Evolutionary conservation across 192 early-diverging fungal species (phyloP), one percentile per base, ranked within the genome.

Genomic region (Backusella mclennaniae): DNA sequence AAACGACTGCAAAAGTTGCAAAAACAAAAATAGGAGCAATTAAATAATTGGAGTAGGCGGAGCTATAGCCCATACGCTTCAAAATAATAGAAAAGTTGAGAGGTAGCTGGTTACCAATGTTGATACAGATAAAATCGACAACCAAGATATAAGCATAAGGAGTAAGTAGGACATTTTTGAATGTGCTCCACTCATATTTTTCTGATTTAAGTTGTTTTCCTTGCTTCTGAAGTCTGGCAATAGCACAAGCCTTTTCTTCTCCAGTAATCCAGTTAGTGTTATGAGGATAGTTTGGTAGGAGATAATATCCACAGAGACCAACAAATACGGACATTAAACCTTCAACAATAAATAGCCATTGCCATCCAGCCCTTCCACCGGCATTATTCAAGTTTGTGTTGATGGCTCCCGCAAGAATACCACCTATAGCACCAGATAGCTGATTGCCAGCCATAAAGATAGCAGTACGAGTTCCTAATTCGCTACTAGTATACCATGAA

Each of bases 271-370:
- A 87, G 2, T 17, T 72, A 15, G 82, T 79, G n/a, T 77, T 85
- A 12, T 71, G 66, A 14, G 87, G 83, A 44, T 80, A 85, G 69
- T 84, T 84, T 49, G 82, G 76, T 68, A 86, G 31, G 79, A 73
- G 83, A 69, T 83, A 86, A 66, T 66, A 88, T 35, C 82, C 81
- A 26, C 78, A 46, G 23, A 81, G 26, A 21, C 81, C 84, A 69
- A 85, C 72, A 0, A 85, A 67, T 14, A 86, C 68, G 0, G 85
- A 80, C 19, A 84, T 78, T 49, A 89, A 63, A 6, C 90, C 92
- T 56, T 89, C 87, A 19, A 89, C 67, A 66, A 93, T 79, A 78
- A 91, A 91, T 29, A 91, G 73, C 83, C 85, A 89, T n/a, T 83
- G 88, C 88, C 89, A 91, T 6, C 86, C 87, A 21, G 72, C 44